Percentiles rank a stretch among this genome's conserved stretches.
Conservation (phyloP, 306 rosid genomes). For the Pyrus bretschneideri region DNA sequence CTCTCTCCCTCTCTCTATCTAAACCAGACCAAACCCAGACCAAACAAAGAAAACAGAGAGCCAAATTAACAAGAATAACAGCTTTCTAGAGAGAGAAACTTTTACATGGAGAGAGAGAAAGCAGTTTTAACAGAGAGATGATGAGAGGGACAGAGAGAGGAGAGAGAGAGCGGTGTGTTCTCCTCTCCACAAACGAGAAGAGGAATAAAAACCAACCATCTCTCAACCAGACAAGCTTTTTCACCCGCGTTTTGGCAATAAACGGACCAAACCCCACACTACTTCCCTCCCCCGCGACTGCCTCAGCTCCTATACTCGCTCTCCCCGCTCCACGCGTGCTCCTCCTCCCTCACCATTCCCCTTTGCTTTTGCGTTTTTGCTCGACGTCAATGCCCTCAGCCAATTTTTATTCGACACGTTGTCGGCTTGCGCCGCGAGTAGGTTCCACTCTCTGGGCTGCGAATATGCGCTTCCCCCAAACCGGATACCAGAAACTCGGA, state of each 20-base stretch:
- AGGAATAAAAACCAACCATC: constrained; percentile 82
- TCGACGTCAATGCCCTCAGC: not conserved
- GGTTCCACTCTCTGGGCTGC: fast-evolving
- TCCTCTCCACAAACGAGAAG: constrained; percentile 83
- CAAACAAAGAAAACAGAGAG: constrained; percentile 5
- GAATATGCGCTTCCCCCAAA: not conserved
- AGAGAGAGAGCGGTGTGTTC: constrained; percentile 40
- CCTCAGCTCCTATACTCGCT: not conserved
- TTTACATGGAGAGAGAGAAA: constrained; percentile 10
- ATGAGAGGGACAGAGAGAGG: constrained; percentile 1
- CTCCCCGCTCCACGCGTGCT: not conserved
- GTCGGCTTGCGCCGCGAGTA: constrained; percentile 2
- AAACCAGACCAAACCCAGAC: not conserved
- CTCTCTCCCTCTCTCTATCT: not conserved
- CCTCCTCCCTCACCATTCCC: not conserved
- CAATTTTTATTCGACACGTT: constrained; percentile 11
- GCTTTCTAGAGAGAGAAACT: not conserved
- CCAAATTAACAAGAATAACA: not conserved
- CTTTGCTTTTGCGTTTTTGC: not conserved
- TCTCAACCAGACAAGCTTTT: constrained; percentile 24
- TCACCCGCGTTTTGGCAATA: constrained; percentile 33
- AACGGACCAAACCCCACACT: constrained; percentile 6
- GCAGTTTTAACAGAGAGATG: not conserved
- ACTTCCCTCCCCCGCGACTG: not conserved
- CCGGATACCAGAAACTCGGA: constrained; percentile 29